Evolutionary conservation across 495 filamentous ascomycete genomes (phyloP).

Genomic region (Schizothecium vesticola): DNA sequence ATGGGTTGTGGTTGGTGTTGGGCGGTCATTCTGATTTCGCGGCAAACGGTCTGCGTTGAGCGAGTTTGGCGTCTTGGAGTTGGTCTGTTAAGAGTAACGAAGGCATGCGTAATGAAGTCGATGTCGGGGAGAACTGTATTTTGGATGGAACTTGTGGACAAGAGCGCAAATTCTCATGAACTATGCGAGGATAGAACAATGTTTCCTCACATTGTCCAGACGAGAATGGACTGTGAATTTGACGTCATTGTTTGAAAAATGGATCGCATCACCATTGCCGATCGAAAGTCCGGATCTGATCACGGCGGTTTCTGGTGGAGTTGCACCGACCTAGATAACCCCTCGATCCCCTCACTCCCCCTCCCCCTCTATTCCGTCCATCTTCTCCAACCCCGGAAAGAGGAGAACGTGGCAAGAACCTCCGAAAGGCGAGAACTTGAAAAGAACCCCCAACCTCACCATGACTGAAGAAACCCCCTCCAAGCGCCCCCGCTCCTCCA

Average conservation of each 20-base stretch:
- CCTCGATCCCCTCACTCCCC: not conserved
- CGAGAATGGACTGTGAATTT: not conserved
- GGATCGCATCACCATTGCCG: not conserved
- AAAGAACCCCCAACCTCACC: not conserved
- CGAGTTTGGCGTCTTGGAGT: not conserved
- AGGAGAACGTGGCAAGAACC: too few relatives aligned
- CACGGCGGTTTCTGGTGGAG: not conserved
- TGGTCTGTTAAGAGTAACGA: not conserved
- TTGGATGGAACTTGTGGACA: too few relatives aligned
- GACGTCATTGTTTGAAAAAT: not conserved
- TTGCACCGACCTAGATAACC: not conserved
- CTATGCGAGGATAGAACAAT: too few relatives aligned
- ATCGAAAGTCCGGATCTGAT: not conserved
- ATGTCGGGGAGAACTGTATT: not conserved
- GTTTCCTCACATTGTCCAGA: not conserved
- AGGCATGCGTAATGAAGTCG: not conserved
- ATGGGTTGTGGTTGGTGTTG: not conserved
- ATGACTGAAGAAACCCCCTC: slow-evolving; percentile 17
- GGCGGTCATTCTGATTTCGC: not conserved
- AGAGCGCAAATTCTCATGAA: too few relatives aligned
- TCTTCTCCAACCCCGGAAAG: too few relatives aligned
- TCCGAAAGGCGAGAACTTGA: too few relatives aligned
- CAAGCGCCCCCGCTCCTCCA: slow-evolving; percentile 37
- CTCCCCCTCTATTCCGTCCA: not conserved
- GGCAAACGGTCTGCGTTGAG: not conserved